Conservation (phyloP, 352 stramenopile species). For the Phytophthora hybrid region DNA sequence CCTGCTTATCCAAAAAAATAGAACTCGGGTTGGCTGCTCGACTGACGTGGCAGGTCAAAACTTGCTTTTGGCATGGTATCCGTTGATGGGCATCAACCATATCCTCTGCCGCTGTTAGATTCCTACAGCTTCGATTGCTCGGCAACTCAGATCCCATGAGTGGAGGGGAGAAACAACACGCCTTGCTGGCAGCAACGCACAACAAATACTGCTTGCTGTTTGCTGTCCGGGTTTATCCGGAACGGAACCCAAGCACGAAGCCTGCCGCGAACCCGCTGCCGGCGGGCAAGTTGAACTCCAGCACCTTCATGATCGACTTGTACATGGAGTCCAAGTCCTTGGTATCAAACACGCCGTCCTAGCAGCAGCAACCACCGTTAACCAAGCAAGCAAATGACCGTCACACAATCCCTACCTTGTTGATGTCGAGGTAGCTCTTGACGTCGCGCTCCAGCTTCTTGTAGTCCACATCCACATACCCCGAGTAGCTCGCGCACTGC, state of each 20-base stretch:
- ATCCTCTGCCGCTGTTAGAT: neutral
- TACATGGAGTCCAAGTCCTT: slow-evolving; percentile 86
- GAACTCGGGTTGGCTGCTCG: slow-evolving; percentile 1
- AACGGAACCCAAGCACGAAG: slow-evolving; percentile 82
- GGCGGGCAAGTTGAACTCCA: slow-evolving; percentile 82
- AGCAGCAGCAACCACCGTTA: slow-evolving; percentile 1
- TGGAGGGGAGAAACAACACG: neutral
- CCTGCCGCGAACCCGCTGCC: slow-evolving; percentile 79
- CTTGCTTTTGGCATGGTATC: slow-evolving; percentile 1
- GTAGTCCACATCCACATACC: slow-evolving; percentile 94
- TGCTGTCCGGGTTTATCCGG: slow-evolving; percentile 46
- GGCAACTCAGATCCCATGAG: neutral
- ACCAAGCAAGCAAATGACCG: neutral
- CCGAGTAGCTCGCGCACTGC: slow-evolving; percentile 90
- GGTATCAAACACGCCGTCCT: slow-evolving; percentile 78
- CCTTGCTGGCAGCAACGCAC: neutral
- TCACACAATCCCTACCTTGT: slow-evolving; percentile 55
- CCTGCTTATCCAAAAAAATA: neutral
- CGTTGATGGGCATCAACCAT: neutral
- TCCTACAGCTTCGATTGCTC: neutral
- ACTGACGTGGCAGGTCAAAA: slow-evolving; percentile 2
- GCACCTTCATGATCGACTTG: slow-evolving; percentile 77
- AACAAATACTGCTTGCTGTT: neutral
- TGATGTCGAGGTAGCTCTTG: slow-evolving; percentile 76
- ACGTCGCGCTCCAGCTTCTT: slow-evolving; percentile 89